Evolutionary conservation across 371 early-diverging fungal genomes (phyloP).

Genomic region (Rhizomucor pusillus): DNA sequence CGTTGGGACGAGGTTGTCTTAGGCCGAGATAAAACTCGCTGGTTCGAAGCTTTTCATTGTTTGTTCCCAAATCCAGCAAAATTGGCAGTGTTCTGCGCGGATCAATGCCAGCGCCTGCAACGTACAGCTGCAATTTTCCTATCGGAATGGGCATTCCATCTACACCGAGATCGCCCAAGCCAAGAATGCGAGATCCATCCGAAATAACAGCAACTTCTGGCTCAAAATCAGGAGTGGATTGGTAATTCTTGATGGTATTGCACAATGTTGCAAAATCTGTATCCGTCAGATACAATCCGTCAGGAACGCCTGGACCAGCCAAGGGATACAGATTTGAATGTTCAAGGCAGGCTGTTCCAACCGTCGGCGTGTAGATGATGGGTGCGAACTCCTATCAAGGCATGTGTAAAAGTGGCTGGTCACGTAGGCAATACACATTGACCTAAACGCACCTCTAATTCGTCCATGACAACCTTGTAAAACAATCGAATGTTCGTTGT

Average conservation of each 20-base stretch:
- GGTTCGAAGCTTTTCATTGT: conserved; percentile 70
- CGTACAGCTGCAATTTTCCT: conserved; percentile 90
- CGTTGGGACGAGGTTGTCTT: conserved; percentile 43
- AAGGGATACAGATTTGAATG: conserved; percentile 86
- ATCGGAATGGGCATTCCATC: conserved; percentile 94
- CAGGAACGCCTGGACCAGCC: conserved; percentile 69
- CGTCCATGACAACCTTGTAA: conserved; percentile 71
- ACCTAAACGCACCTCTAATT: conserved; percentile 54
- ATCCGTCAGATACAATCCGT: conserved; percentile 82
- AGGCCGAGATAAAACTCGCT: conserved; percentile 88
- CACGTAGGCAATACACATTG: not conserved
- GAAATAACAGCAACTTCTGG: conserved; percentile 90
- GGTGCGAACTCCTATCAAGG: conserved; percentile 64
- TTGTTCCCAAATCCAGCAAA: conserved; percentile 85
- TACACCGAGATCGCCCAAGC: conserved; percentile 88
- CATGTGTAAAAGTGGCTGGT: not conserved
- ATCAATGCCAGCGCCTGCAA: conserved; percentile 89
- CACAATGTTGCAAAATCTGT: conserved; percentile 63
- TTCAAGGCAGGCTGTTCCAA: conserved; percentile 86
- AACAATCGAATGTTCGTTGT: conserved; percentile 77
- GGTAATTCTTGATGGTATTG: conserved; percentile 69
- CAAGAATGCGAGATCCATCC: conserved; percentile 91
- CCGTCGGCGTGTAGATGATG: conserved; percentile 92
- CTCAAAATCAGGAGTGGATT: conserved; percentile 32
- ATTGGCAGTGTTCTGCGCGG: conserved; percentile 85